Conservation (phyloP, 2,329 filamentous ascomycete species). For the Ilyonectria mors-panacis region DNA sequence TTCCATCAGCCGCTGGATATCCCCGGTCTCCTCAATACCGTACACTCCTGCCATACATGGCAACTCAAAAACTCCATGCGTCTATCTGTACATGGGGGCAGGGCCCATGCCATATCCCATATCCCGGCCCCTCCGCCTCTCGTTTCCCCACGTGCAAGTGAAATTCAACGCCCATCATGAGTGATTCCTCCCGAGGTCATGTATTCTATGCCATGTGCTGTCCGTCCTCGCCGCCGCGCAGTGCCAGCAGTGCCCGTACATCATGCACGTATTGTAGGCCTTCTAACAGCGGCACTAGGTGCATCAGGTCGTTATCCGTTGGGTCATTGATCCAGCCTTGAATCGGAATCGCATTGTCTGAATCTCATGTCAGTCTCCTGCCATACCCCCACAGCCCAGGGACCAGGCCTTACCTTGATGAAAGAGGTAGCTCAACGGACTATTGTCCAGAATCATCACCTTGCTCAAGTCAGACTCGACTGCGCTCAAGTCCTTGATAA, state of each 20-base stretch:
- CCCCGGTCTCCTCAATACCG: conserved; percentile 26
- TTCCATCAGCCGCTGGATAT: conserved; percentile 31
- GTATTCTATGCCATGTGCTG: conserved; percentile 65
- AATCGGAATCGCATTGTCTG: conserved; percentile 98
- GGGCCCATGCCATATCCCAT: conserved; percentile 29
- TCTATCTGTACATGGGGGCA: conserved; percentile 40
- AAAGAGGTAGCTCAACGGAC: conserved; percentile 97
- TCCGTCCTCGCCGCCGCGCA: conserved; percentile 87
- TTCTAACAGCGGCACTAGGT: conserved; percentile 92
- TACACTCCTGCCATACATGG: conserved; percentile 31
- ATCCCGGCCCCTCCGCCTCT: conserved; percentile 31
- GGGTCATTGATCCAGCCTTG: conserved; percentile 99
- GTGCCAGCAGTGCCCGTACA: conserved; percentile 88
- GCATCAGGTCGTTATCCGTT: conserved; percentile 94
- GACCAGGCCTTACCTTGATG: conserved; percentile 82
- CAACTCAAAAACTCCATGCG: conserved; percentile 33
- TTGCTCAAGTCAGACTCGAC: conserved; percentile 97
- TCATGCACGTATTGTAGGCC: conserved; percentile 97
- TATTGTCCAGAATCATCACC: conserved; percentile 99
- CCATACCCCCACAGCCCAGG: neutral
- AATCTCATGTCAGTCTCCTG: conserved; percentile 26
- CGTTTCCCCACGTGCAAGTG: conserved; percentile 31
- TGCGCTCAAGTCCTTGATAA: conserved; percentile 97
- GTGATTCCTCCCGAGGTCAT: conserved; percentile 33
- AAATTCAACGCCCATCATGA: conserved; percentile 18